Conservation (phyloP, 768 basidiomycete genomes). For the Collybia sordida region DNA sequence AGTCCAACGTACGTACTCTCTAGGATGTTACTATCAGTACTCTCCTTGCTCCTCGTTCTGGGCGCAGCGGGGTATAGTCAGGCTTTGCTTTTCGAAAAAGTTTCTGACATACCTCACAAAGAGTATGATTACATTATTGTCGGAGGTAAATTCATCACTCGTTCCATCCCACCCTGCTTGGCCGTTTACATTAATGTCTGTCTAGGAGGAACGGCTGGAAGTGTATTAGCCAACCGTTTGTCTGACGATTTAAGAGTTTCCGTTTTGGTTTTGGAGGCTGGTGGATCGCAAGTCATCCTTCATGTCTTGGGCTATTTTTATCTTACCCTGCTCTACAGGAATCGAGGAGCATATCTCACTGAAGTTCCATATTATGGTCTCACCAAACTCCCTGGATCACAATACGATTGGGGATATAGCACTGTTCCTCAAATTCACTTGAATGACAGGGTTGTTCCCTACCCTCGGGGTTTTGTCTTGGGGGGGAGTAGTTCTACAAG, state of each 20-base stretch:
- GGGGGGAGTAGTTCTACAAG: constrained; percentile 18
- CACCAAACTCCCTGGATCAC: constrained; percentile 10
- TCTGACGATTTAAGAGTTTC: constrained; percentile 14
- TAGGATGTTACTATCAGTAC: too few species aligned
- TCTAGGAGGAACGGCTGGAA: constrained; percentile 20
- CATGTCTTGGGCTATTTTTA: neutral
- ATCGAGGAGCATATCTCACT: constrained; percentile 10
- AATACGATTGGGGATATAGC: constrained; percentile 20
- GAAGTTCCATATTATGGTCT: constrained; percentile 16
- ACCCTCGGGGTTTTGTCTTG: constrained; percentile 17
- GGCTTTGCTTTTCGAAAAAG: too few species aligned
- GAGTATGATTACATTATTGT: constrained; percentile 23
- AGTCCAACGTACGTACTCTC: too few species aligned
- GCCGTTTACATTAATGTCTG: neutral
- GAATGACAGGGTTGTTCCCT: constrained; percentile 10
- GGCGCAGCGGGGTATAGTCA: too few species aligned
- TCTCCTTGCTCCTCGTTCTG: too few species aligned
- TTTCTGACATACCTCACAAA: too few species aligned
- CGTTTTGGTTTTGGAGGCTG: constrained; percentile 20
- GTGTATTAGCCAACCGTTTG: constrained; percentile 18
- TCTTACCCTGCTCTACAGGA: neutral
- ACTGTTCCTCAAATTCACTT: constrained; percentile 12
- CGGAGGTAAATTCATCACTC: constrained; percentile 15
- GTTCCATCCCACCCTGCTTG: too few species aligned
- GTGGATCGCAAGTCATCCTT: constrained; percentile 14